Evolutionary conservation across 331 rosid genomes (phyloP).

Genomic region (Dryas integrifolia): DNA sequence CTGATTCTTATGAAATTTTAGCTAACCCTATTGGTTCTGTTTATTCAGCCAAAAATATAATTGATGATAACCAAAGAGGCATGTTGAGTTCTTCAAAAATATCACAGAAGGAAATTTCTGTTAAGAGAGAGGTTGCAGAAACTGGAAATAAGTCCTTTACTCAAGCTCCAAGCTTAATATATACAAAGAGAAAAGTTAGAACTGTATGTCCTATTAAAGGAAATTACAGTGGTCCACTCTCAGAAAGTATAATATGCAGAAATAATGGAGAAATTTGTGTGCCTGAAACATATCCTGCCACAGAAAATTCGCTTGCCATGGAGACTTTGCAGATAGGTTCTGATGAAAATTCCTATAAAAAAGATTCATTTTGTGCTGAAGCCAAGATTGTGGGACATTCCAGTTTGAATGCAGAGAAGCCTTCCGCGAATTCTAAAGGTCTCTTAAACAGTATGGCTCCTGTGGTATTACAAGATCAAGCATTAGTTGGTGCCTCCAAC

Average conservation of each 20-base stretch:
- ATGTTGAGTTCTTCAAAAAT: conserved; percentile 28
- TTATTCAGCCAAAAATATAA: conserved; percentile 30
- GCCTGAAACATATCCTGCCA: conserved; percentile 32
- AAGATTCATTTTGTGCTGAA: conserved; percentile 30
- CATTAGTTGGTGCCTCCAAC: conserved; percentile 18
- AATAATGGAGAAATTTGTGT: conserved; percentile 33
- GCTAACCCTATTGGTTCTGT: conserved; percentile 24
- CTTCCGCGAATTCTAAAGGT: conserved; percentile 17
- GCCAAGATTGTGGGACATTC: conserved; percentile 18
- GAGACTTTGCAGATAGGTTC: conserved; percentile 30
- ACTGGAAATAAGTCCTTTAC: conserved; percentile 29
- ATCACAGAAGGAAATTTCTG: conserved; percentile 34
- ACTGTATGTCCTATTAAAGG: conserved; percentile 28
- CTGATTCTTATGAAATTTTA: conserved; percentile 18
- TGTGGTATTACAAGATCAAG: conserved; percentile 25
- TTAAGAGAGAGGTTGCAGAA: conserved; percentile 33
- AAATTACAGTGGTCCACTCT: conserved; percentile 25
- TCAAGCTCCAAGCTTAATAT: conserved; percentile 42
- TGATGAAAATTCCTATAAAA: conserved; percentile 33
- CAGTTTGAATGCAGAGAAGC: conserved; percentile 11
- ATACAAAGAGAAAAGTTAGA: conserved; percentile 50
- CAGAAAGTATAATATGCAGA: conserved; percentile 33
- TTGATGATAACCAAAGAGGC: conserved; percentile 27
- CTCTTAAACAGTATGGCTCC: conserved; percentile 18
- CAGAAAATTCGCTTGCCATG: conserved; percentile 25